A percentile compares a stretch with the other conserved stretches of the same genome.
These are phyloP conservation scores for Aspergillus viridinutans DNA, from an alignment of 2,329 filamentous ascomycete species.

Conservation along the genomic window DNA sequence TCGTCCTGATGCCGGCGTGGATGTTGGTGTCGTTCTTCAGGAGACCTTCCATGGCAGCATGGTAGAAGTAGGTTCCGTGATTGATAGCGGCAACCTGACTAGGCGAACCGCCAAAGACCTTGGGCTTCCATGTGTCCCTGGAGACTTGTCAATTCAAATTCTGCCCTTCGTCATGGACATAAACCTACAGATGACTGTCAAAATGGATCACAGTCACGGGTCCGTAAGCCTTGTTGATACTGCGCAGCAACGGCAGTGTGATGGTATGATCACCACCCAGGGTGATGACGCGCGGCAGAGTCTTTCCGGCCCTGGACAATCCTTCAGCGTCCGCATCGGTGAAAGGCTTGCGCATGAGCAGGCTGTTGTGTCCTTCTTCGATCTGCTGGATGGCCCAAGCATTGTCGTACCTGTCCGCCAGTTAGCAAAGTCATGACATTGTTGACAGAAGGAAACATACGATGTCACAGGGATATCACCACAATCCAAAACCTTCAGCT, in stretches of 20 bases:
- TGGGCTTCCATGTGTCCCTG: slow-evolving; percentile 66
- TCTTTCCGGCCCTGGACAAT: slow-evolving; percentile 67
- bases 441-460: slow-evolving; percentile 46
- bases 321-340: slow-evolving; percentile 66
- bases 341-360: slow-evolving; percentile 66
- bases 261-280: slow-evolving; percentile 51
- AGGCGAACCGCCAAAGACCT: slow-evolving; percentile 80
- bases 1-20: slow-evolving; percentile 82
- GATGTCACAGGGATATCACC: slow-evolving; percentile 82
- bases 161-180: neutral
- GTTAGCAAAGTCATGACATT: neutral
- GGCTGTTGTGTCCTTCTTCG: slow-evolving; percentile 74
- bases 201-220: slow-evolving; percentile 64
- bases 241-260: slow-evolving; percentile 50
- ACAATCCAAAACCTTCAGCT: slow-evolving; percentile 76
- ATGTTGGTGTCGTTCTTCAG: slow-evolving; percentile 80
- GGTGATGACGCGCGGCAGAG: slow-evolving; percentile 75
- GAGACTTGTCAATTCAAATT: neutral
- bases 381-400: slow-evolving; percentile 77
- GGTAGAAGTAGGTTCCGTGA: slow-evolving; percentile 86
- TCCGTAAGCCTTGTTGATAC: slow-evolving; percentile 62
- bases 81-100: slow-evolving; percentile 73
- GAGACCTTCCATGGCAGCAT: slow-evolving; percentile 72
- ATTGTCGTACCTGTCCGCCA: slow-evolving; percentile 66
- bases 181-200: slow-evolving; percentile 53